Evolutionary conservation across 1,139 yeast genomes (phyloP).

Genomic region (Petasospora fabianii): DNA sequence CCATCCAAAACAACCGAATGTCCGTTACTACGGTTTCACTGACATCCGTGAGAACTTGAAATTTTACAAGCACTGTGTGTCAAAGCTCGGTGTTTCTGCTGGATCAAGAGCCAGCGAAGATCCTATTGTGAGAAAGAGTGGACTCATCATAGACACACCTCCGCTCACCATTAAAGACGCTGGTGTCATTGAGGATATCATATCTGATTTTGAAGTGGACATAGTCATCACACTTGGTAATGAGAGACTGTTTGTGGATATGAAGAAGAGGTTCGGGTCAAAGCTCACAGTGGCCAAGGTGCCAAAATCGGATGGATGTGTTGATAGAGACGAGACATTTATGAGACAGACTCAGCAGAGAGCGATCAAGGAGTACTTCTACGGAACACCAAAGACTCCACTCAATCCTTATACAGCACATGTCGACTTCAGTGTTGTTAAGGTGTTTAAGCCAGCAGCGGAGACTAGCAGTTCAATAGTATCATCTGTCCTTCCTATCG

Average conservation of each 20-base stretch:
- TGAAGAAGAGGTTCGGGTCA: conserved; percentile 47
- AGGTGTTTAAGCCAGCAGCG: conserved; percentile 44
- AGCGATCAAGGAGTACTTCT: conserved; percentile 81
- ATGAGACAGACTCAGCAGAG: conserved; percentile 70
- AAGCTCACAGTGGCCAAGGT: conserved; percentile 54
- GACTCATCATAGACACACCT: conserved; percentile 82
- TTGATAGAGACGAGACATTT: conserved; percentile 68
- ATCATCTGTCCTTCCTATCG: conserved; percentile 39
- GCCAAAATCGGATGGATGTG: conserved; percentile 69
- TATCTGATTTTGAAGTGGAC: conserved; percentile 60
- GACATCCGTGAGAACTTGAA: conserved; percentile 54
- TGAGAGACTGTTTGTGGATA: conserved; percentile 62
- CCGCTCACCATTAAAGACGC: conserved; percentile 35
- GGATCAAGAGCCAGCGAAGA: conserved; percentile 59
- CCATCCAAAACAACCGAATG: conserved; percentile 86
- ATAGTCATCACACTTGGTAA: conserved; percentile 57
- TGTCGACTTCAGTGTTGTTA: conserved; percentile 45
- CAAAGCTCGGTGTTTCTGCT: conserved; percentile 58
- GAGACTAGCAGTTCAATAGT: conserved; percentile 22
- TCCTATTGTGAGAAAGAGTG: conserved; percentile 47
- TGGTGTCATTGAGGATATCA: conserved; percentile 50
- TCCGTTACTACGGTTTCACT: conserved; percentile 75
- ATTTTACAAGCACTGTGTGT: conserved; percentile 53
- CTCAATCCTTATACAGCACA: conserved; percentile 76
- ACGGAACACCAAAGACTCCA: conserved; percentile 65